phyloP scores from a whole-genome alignment of 2,329 filamentous ascomycete species.

The Neodidymelliopsis sp. region DNA sequence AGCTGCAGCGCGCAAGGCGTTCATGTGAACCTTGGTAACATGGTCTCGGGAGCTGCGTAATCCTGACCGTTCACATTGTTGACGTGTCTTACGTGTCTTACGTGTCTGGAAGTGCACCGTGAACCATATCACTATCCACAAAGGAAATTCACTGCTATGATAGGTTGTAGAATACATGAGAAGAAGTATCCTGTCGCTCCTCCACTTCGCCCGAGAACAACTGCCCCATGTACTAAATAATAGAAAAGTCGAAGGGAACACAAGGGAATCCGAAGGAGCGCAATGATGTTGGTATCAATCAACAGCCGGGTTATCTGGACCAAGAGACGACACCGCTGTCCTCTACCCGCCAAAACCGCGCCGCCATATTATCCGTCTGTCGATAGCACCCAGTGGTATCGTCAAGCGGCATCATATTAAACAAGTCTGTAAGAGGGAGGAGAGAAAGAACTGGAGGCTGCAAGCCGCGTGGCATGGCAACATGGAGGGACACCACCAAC shows the following conservation, averaged over 20 bases:
- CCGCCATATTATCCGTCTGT: conserved; percentile 47
- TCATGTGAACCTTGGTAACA: conserved; percentile 20
- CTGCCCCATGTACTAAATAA: conserved; percentile 49
- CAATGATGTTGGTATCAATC: conserved; percentile 56
- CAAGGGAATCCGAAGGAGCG: conserved; percentile 48
- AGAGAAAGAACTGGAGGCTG: conserved; percentile 45
- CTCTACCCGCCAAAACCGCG: conserved; percentile 39
- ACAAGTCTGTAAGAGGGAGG: conserved; percentile 51
- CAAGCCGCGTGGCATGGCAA: conserved; percentile 38
- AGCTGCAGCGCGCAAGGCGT: conserved; percentile 18
- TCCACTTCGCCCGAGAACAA: conserved; percentile 39
- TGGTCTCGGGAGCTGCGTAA: background rate
- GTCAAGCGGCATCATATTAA: conserved; percentile 50
- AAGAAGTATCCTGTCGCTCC: conserved; percentile 44
- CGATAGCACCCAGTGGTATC: conserved; percentile 52
- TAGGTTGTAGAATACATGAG: conserved; percentile 53
- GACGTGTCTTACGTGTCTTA: background rate
- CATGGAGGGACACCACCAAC: conserved; percentile 14
- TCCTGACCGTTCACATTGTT: background rate
- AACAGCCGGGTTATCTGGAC: conserved; percentile 51
- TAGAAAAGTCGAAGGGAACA: conserved; percentile 43
- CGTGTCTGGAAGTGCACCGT: background rate
- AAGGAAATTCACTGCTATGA: conserved; percentile 52
- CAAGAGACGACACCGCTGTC: conserved; percentile 43
- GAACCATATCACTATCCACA: conserved; percentile 29